Evolutionary conservation across 495 filamentous ascomycete genomes (phyloP).

Genomic region (Corynascus novoguineensis): DNA sequence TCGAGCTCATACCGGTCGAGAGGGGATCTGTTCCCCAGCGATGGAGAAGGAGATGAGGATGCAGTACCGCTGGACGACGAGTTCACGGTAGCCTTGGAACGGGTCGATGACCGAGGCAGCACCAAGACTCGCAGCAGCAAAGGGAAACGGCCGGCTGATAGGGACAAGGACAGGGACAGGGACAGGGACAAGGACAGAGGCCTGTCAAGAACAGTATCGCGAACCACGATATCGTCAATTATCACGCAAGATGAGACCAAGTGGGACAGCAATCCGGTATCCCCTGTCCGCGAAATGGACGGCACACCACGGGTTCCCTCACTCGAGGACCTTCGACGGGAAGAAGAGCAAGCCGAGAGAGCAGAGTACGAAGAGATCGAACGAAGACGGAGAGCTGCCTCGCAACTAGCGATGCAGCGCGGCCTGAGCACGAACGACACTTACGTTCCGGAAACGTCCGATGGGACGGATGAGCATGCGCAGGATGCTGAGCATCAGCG

Average conservation of each 20-base stretch:
- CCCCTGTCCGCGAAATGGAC: slow-evolving; percentile 24
- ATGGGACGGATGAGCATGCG: neutral
- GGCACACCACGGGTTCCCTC: slow-evolving; percentile 42
- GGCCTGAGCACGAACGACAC: slow-evolving; percentile 52
- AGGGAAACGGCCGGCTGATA: slow-evolving; percentile 53
- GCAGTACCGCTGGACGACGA: slow-evolving; percentile 91
- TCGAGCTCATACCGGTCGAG: slow-evolving; percentile 88
- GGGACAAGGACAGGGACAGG: slow-evolving; percentile 32
- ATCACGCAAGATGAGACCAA: slow-evolving; percentile 33
- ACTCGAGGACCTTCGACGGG: slow-evolving; percentile 65
- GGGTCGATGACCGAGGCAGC: slow-evolving; percentile 68
- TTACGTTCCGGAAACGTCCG: slow-evolving; percentile 16
- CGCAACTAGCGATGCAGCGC: slow-evolving; percentile 61
- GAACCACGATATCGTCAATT: slow-evolving; percentile 48
- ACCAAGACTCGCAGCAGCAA: slow-evolving; percentile 58
- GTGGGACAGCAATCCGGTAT: slow-evolving; percentile 30
- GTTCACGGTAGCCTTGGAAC: slow-evolving; percentile 72
- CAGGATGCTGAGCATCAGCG: neutral
- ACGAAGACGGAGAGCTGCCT: slow-evolving; percentile 65
- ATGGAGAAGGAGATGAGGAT: slow-evolving; percentile 82
- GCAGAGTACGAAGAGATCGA: slow-evolving; percentile 69
- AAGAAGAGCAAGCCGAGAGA: slow-evolving; percentile 62
- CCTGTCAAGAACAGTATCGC: slow-evolving; percentile 51
- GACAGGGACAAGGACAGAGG: slow-evolving; percentile 36
- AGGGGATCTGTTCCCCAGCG: slow-evolving; percentile 89